Base-by-base conservation (phyloP, 345 rosid genomes). In the Arabidopsis thaliana region DNA sequence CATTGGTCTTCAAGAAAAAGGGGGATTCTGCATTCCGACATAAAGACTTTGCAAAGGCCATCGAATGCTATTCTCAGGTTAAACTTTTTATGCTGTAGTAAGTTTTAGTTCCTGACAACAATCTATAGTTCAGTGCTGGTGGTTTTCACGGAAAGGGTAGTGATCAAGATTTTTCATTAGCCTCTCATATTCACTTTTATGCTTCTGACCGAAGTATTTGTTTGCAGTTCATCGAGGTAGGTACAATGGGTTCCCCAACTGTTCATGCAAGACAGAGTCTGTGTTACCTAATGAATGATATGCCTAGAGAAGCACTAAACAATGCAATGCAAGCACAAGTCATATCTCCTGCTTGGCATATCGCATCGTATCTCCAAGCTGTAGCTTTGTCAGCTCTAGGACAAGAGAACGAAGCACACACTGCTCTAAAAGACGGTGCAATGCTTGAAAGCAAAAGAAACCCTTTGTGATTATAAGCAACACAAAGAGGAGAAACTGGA, bases 301-400 rank as follows among this genome's bases (percentile, higher is more conserved):
- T 80, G 91, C 84, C 91, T 37, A 79, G 82, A 78, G 94, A 93
- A 80, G 96, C 95, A 70, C 70, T 90, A n/a, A 76, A 56, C 23
- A 89, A 92, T 59, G 91, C 91, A 38, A 80, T 86, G 88, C 88
- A 89, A 82, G 91, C 97, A 32, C 95, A 93, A 80, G 83, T 85
- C 33, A 80, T 87, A 61, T 86, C 91, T 58, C 91, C 97, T 3
- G 85, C 82, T 13, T 89, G 93, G 95, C 87, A 90, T 44, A 83
- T 90, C 30, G 98, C 98, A 38, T 84, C 93, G 7, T 89, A 90
- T 82, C 86, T 93, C 56, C 95, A 93, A 77, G 87, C 90, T 53
- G 86, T 84, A 10, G 87, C 97, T 16, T 85, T 86, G 62, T 50
- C 82, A 14, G 74, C 82, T 6, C 75, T 86, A 50, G 91, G 89